These are phyloP conservation scores for Starmerella davenportii DNA, from an alignment of 805 yeast species.

Conservation along the genomic window DNA sequence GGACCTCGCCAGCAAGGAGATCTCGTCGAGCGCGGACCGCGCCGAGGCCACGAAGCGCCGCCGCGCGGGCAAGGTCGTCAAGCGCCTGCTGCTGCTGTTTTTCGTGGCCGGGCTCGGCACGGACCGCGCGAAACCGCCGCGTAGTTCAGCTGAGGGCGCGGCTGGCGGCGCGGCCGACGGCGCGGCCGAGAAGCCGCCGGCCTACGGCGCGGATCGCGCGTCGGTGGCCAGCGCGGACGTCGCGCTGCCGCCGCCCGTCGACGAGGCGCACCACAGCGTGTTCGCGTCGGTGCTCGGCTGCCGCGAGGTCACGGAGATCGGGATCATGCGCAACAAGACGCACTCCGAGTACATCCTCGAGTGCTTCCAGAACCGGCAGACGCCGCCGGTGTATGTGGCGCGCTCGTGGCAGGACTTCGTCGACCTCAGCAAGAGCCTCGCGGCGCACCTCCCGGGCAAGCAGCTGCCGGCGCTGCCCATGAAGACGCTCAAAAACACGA, in stretches of 20 bases:
- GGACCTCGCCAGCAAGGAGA: conserved; percentile 50
- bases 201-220: too few relatives aligned
- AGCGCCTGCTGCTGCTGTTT: conserved; percentile 43
- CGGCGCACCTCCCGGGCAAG: conserved; percentile 47
- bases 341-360: conserved; percentile 21
- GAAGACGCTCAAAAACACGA: conserved; percentile 24
- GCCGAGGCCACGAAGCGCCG: conserved; percentile 56
- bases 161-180: neutral
- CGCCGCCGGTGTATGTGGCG: conserved; percentile 31
- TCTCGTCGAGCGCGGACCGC: conserved; percentile 59
- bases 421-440: conserved; percentile 33
- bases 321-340: conserved; percentile 18
- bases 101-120: conserved; percentile 62
- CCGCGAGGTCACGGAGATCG: conserved; percentile 20
- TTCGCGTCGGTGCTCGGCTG: conserved; percentile 57
- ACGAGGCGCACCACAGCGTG: conserved; percentile 34
- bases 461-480: conserved; percentile 42
- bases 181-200: neutral
- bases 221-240: conserved; percentile 7
- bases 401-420: conserved; percentile 55
- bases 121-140: conserved; percentile 28
- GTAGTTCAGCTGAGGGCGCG: neutral
- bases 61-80: conserved; percentile 42
- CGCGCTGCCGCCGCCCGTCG: neutral
- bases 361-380: conserved; percentile 17